A percentile compares a stretch with the other conserved stretches of the same genome.
phyloP scores from a whole-genome alignment of 2,329 filamentous ascomycete species.

The Colletotrichum liaoningense region DNA sequence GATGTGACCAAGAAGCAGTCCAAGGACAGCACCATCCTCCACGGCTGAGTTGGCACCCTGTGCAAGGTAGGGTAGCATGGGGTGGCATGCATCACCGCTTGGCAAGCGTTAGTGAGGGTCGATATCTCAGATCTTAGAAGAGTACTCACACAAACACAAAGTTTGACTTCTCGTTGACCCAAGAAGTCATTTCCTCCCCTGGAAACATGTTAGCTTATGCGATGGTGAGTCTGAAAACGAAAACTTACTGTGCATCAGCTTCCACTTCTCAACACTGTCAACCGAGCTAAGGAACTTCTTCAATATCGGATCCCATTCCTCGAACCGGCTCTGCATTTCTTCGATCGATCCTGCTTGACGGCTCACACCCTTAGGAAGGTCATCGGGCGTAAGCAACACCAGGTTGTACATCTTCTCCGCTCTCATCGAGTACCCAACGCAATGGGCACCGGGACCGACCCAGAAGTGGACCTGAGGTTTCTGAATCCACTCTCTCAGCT shows the following conservation, averaged over 20 bases:
- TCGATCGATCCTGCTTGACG: conserved; percentile 64
- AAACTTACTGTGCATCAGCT: conserved; percentile 65
- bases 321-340: conserved; percentile 71
- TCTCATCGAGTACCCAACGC: conserved; percentile 71
- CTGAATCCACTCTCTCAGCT: conserved; percentile 63
- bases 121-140: not conserved
- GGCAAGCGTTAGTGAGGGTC: conserved; percentile 36
- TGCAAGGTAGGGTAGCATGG: conserved; percentile 72
- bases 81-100: conserved; percentile 71
- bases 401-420: conserved; percentile 72
- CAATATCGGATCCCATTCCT: conserved; percentile 72
- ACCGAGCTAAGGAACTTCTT: conserved; percentile 59
- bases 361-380: conserved; percentile 65
- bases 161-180: conserved; percentile 64
- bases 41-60: conserved; percentile 76
- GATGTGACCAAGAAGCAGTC: conserved; percentile 65
- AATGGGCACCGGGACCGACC: conserved; percentile 72
- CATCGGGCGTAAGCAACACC: conserved; percentile 73
- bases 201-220: not conserved
- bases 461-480: conserved; percentile 69
- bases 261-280: conserved; percentile 75
- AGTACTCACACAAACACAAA: conserved; percentile 57
- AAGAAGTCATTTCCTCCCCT: conserved; percentile 62
- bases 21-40: conserved; percentile 76
- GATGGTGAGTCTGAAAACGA: conserved; percentile 17